Percentiles rank a stretch among this genome's conserved stretches.
phyloP scores from a whole-genome alignment of 2,329 filamentous ascomycete species.

The Aquanectria penicillioides region DNA sequence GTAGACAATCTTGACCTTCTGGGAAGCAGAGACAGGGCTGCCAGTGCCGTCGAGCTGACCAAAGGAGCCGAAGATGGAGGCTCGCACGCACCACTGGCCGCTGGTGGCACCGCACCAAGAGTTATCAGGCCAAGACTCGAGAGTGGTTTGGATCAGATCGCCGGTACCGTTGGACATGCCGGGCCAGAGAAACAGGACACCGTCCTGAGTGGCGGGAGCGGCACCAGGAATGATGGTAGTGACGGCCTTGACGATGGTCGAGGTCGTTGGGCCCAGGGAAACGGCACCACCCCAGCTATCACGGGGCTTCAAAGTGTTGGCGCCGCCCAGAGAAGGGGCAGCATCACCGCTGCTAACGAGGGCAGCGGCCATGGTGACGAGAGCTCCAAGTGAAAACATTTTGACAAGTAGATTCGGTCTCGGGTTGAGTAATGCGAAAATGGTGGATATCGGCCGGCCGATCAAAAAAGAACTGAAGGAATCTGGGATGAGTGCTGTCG shows the following conservation, averaged over 20 bases:
- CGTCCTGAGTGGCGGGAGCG: conserved; percentile 27
- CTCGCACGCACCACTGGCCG: conserved; percentile 32
- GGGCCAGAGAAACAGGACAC: conserved; percentile 30
- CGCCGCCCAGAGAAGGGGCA: conserved; percentile 13
- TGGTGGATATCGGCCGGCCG: conserved; percentile 8
- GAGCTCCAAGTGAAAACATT: conserved; percentile 23
- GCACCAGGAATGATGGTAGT: conserved; percentile 31
- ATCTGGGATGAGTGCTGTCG: background rate
- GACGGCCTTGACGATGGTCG: conserved; percentile 35
- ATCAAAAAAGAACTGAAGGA: conserved; percentile 1
- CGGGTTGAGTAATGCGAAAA: background rate
- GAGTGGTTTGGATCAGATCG: conserved; percentile 32
- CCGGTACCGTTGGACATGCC: conserved; percentile 37
- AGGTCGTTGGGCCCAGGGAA: conserved; percentile 32
- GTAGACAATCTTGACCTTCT: conserved; percentile 36
- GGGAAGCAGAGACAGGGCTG: conserved; percentile 24
- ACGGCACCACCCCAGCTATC: conserved; percentile 34
- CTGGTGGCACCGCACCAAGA: conserved; percentile 32
- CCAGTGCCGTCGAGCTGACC: conserved; percentile 29
- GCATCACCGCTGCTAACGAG: conserved; percentile 21
- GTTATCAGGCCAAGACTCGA: conserved; percentile 34
- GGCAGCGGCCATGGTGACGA: conserved; percentile 25
- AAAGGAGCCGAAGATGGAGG: conserved; percentile 32
- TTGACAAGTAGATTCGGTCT: background rate
- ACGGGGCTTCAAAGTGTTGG: too few relatives aligned